Conservation (phyloP, 2,329 filamentous ascomycete species). For the Clarireedia homoeocarpa region DNA sequence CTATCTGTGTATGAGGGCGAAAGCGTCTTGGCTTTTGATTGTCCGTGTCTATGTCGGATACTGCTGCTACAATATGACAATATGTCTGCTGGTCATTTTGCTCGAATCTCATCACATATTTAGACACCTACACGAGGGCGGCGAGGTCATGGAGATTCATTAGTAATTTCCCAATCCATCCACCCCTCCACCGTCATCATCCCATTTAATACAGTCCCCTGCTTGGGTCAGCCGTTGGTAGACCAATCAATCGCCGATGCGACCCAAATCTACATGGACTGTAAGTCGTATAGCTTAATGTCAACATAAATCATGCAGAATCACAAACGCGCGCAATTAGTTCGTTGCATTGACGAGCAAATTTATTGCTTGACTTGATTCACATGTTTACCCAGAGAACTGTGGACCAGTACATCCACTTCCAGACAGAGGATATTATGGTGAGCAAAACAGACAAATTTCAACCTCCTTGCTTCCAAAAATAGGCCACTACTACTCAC, state of each 20-base stretch:
- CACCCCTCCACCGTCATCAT: not conserved
- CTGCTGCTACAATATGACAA: too few relatives aligned
- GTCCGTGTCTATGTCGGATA: too few relatives aligned
- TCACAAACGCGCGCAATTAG: conserved; percentile 4
- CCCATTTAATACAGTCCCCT: conserved; percentile 7
- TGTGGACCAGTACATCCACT: conserved; percentile 65
- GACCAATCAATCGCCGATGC: not conserved
- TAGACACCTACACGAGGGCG: not conserved
- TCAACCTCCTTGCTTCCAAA: conserved; percentile 72
- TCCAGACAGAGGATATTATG: conserved; percentile 46
- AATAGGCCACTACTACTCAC: conserved; percentile 34
- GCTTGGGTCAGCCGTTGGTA: not conserved
- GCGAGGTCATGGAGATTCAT: not conserved
- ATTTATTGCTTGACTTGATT: not conserved
- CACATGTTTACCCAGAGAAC: conserved; percentile 53
- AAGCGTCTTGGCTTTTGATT: too few relatives aligned
- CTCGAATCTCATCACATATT: too few relatives aligned
- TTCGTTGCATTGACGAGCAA: not conserved
- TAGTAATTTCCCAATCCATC: not conserved
- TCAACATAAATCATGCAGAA: conserved; percentile 2
- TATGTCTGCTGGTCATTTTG: too few relatives aligned
- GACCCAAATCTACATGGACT: not conserved
- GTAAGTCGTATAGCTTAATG: conserved; percentile 1
- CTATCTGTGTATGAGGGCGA: too few relatives aligned
- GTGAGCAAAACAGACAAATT: conserved; percentile 59